Evolutionary conservation across 768 basidiomycete species (phyloP).

Genomic region (Fomitopsis serialis): DNA sequence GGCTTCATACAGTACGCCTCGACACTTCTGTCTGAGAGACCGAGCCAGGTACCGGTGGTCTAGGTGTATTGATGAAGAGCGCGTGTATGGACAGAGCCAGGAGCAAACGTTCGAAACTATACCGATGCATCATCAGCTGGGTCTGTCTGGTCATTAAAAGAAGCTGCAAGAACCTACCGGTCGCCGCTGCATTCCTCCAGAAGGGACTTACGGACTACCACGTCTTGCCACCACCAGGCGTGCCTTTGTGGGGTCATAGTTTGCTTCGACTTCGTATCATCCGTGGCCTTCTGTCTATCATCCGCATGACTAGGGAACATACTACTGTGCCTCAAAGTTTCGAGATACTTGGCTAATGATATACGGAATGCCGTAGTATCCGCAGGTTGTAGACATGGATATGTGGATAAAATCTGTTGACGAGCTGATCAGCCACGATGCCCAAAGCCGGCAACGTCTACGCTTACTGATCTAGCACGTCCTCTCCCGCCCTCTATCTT

Average conservation of each 20-base stretch:
- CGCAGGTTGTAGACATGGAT: conserved; percentile 49
- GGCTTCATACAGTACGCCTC: background rate
- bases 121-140: background rate
- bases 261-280: background rate
- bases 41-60: background rate
- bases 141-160: background rate
- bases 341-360: conserved; percentile 45
- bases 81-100: conserved; percentile 49
- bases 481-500: conserved; percentile 35
- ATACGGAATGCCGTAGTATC: conserved; percentile 47
- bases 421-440: background rate
- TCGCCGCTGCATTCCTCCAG: conserved; percentile 51
- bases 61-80: conserved; percentile 25
- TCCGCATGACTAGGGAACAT: conserved; percentile 23
- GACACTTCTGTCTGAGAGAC: background rate
- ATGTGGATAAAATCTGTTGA: conserved; percentile 39
- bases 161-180: conserved; percentile 28
- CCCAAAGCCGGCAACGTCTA: background rate
- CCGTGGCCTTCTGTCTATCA: background rate
- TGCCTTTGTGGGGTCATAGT: background rate
- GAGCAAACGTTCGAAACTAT: conserved; percentile 47
- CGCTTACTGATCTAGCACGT: conserved; percentile 21
- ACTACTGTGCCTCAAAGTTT: conserved; percentile 36
- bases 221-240: conserved; percentile 48
- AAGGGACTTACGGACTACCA: conserved; percentile 49